These are phyloP conservation scores for Trypanosoma congolense DNA, from an alignment of 208 protist genomes.

Conservation along the genomic window DNA sequence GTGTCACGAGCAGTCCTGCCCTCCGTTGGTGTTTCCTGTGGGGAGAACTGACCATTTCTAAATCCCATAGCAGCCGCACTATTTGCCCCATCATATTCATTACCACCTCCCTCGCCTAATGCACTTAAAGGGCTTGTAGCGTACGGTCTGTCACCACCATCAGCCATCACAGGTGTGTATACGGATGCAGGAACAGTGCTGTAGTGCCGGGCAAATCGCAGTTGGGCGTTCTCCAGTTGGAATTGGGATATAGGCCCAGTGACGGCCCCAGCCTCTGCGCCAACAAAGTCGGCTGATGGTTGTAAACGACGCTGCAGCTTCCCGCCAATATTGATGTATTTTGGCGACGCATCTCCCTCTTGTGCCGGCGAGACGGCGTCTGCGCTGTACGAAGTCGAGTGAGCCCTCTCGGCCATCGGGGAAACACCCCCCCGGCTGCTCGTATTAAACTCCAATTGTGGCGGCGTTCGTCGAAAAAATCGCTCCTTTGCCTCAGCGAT, in stretches of 20 bases:
- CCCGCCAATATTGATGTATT: constrained; percentile 78
- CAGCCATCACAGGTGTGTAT: constrained; percentile 13
- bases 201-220: constrained; percentile 62
- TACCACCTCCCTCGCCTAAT: background rate
- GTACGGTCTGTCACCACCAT: background rate
- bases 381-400: background rate
- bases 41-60: background rate
- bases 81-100: background rate
- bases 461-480: constrained; percentile 29
- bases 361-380: background rate
- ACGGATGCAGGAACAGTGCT: constrained; percentile 49
- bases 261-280: constrained; percentile 15
- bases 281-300: constrained; percentile 16
- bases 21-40: background rate
- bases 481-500: constrained; percentile 71
- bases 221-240: constrained; percentile 42
- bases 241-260: constrained; percentile 23
- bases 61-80: background rate
- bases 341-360: constrained; percentile 19
- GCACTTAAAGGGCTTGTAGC: background rate
- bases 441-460: background rate
- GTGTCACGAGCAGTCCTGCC: background rate
- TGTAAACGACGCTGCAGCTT: constrained; percentile 60
- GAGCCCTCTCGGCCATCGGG: background rate
- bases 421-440: background rate